Conservation (phyloP, 371 early-diverging fungal species). For the Mucor indicus region DNA sequence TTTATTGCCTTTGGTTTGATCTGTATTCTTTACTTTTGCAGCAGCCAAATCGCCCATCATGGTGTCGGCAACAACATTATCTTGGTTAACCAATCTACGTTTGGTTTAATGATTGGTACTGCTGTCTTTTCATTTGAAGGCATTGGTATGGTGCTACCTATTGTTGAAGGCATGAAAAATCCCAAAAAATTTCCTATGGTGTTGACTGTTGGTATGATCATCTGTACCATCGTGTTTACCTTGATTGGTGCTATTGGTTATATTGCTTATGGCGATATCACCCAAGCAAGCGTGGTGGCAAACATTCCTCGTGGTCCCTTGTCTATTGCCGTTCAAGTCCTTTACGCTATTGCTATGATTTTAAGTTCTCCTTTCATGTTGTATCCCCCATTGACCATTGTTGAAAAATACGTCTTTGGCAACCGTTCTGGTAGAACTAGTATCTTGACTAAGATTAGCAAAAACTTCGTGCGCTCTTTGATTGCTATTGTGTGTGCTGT, state of each 20-base stretch:
- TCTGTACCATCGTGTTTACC: slow-evolving; percentile 61
- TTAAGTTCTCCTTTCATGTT: slow-evolving; percentile 75
- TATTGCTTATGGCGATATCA: slow-evolving; percentile 66
- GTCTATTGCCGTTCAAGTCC: slow-evolving; percentile 58
- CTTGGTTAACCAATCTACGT: slow-evolving; percentile 45
- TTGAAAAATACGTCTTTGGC: slow-evolving; percentile 57
- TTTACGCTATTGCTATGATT: slow-evolving; percentile 78
- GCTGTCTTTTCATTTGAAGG: slow-evolving; percentile 89
- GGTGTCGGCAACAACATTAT: slow-evolving; percentile 55
- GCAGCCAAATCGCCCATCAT: slow-evolving; percentile 47
- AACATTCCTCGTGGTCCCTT: slow-evolving; percentile 56
- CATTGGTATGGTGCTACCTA: slow-evolving; percentile 55
- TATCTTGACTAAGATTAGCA: slow-evolving; percentile 58
- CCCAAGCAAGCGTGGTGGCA: slow-evolving; percentile 68
- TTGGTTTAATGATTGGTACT: slow-evolving; percentile 79
- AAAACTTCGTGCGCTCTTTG: slow-evolving; percentile 59
- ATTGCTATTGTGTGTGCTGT: slow-evolving; percentile 55
- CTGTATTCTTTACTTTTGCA: slow-evolving; percentile 66
- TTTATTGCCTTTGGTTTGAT: slow-evolving; percentile 76
- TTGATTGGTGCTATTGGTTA: slow-evolving; percentile 72
- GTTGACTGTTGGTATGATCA: slow-evolving; percentile 55
- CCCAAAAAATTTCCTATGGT: slow-evolving; percentile 62
- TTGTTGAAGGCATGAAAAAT: slow-evolving; percentile 60
- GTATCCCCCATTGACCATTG: slow-evolving; percentile 71
- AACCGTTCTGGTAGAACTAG: slow-evolving; percentile 31